These are phyloP conservation scores for Proliferodiscus dingleyae DNA, from an alignment of 2,329 filamentous ascomycete species.

Conservation along the genomic window DNA sequence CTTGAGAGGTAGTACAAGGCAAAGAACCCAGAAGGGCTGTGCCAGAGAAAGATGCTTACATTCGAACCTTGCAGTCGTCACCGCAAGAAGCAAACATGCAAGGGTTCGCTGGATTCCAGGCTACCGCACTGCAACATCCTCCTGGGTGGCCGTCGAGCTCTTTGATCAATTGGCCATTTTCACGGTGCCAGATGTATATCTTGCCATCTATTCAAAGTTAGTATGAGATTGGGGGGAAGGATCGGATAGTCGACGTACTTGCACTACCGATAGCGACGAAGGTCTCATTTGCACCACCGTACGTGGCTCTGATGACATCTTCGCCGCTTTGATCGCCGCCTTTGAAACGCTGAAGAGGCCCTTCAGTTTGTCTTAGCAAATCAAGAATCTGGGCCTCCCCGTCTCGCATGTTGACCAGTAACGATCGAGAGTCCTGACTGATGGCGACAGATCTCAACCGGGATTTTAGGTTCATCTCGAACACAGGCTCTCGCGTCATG, in stretches of 20 bases:
- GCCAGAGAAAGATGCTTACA: conserved; percentile 57
- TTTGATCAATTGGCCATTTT: conserved; percentile 70
- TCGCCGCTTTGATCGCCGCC: conserved; percentile 69
- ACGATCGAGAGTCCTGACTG: conserved; percentile 71
- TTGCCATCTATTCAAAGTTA: conserved; percentile 45
- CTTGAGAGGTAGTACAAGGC: not conserved
- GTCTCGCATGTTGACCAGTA: conserved; percentile 78
- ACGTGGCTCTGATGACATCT: conserved; percentile 74
- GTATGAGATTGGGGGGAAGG: conserved; percentile 1
- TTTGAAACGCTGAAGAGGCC: conserved; percentile 64
- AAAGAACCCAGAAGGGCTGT: not conserved
- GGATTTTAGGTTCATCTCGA: conserved; percentile 63
- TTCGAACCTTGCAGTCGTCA: conserved; percentile 78
- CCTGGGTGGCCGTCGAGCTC: conserved; percentile 68
- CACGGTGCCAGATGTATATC: conserved; percentile 88
- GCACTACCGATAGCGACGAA: conserved; percentile 92
- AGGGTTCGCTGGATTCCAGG: conserved; percentile 82
- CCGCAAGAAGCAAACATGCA: conserved; percentile 86
- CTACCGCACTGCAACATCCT: conserved; percentile 78
- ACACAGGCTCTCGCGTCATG: conserved; percentile 66
- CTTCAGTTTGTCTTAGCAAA: conserved; percentile 55
- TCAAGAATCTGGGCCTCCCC: conserved; percentile 76
- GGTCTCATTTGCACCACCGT: conserved; percentile 87
- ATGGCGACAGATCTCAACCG: conserved; percentile 76
- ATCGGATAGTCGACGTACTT: conserved; percentile 48